Evolutionary conservation across 257 asterid genomes (phyloP).

Genomic region (Nicotiana obtusifolia): DNA sequence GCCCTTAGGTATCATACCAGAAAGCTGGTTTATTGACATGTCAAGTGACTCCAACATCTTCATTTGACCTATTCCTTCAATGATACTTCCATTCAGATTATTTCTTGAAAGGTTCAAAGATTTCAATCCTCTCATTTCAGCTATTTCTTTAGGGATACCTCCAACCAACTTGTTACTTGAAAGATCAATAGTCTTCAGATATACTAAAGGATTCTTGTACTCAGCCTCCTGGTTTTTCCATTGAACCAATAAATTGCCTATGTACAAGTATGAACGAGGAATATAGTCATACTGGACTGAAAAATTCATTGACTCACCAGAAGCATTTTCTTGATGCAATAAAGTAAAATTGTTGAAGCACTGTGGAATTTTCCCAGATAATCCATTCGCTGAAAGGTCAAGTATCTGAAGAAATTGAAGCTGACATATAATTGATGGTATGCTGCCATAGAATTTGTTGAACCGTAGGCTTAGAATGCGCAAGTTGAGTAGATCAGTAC

Average conservation of each 20-base stretch:
- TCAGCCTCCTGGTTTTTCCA: constrained; percentile 21
- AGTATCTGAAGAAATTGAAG: neutral
- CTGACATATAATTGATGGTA: neutral
- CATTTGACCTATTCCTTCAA: constrained; percentile 19
- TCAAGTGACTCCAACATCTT: constrained; percentile 27
- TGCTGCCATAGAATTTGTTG: neutral
- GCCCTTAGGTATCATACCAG: constrained; percentile 26
- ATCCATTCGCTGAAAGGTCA: neutral
- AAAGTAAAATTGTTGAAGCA: constrained; percentile 24
- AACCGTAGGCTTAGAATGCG: neutral
- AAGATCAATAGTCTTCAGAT: constrained; percentile 28
- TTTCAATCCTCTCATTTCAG: constrained; percentile 15
- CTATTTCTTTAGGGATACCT: constrained; percentile 12
- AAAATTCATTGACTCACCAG: neutral
- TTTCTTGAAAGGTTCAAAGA: constrained; percentile 29
- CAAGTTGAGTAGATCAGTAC: neutral
- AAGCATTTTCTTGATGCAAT: neutral
- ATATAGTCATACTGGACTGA: too few relatives aligned
- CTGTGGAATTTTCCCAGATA: neutral
- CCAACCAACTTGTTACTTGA: constrained; percentile 26
- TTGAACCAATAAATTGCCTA: constrained; percentile 9
- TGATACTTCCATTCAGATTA: constrained; percentile 20
- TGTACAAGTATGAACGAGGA: neutral
- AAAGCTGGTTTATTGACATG: constrained; percentile 27
- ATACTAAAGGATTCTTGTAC: constrained; percentile 3